Evolutionary conservation across 2,329 filamentous ascomycete genomes (phyloP).

Genomic region (Proliferodiscus dingleyae): DNA sequence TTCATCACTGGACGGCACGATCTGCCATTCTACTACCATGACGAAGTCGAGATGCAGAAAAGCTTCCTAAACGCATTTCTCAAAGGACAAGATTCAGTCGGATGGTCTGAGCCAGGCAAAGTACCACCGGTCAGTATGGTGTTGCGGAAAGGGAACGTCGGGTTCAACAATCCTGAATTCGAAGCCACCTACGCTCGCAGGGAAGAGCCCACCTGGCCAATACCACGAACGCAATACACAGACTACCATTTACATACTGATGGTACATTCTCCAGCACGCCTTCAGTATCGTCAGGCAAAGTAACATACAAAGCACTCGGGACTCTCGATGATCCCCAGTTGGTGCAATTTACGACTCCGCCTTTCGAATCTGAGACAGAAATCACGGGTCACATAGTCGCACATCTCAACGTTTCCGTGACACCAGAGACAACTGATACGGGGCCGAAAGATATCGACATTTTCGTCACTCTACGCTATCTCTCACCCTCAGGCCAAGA

Average conservation of each 20-base stretch:
- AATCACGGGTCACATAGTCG: conserved; percentile 63
- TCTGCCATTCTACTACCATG: conserved; percentile 65
- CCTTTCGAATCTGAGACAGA: conserved; percentile 61
- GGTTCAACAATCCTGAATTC: conserved; percentile 57
- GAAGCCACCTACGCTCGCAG: conserved; percentile 53
- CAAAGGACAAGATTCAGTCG: conserved; percentile 57
- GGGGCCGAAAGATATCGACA: conserved; percentile 47
- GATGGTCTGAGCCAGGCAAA: conserved; percentile 55
- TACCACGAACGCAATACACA: conserved; percentile 59
- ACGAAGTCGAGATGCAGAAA: conserved; percentile 62
- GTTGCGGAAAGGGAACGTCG: conserved; percentile 61
- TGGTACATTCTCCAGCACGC: conserved; percentile 7
- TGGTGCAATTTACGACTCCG: conserved; percentile 52
- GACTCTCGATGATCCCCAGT: conserved; percentile 46
- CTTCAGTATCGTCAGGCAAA: conserved; percentile 27
- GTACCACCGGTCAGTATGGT: conserved; percentile 56
- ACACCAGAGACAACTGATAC: conserved; percentile 37
- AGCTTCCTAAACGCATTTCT: conserved; percentile 68
- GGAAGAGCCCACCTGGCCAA: conserved; percentile 60
- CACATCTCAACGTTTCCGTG: conserved; percentile 60
- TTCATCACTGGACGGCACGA: conserved; percentile 68
- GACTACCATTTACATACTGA: conserved; percentile 47
- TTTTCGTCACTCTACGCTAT: conserved; percentile 60
- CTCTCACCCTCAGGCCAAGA: conserved; percentile 50
- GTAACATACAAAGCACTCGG: conserved; percentile 42